These are phyloP conservation scores for Epichloe scottii DNA, from an alignment of 2,329 filamentous ascomycete species.

Conservation along the genomic window DNA sequence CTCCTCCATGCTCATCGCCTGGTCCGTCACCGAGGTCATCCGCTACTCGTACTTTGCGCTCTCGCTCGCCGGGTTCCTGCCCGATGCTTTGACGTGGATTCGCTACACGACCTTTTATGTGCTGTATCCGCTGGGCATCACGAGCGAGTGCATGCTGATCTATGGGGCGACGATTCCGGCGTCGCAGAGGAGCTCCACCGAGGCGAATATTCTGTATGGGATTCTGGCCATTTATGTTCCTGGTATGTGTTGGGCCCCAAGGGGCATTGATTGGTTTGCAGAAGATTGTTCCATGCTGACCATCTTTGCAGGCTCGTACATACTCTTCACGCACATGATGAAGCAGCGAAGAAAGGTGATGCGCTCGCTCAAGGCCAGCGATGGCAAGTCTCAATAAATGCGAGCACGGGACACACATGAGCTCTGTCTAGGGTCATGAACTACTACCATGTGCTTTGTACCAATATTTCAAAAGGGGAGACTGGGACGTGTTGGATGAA, in stretches of 20 bases:
- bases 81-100: slow-evolving; percentile 61
- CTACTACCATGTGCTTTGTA: not conserved
- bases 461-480: too few relatives aligned
- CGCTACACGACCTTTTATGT: slow-evolving; percentile 88
- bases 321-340: slow-evolving; percentile 93
- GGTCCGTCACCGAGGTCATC: slow-evolving; percentile 84
- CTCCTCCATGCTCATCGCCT: slow-evolving; percentile 70
- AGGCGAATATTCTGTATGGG: slow-evolving; percentile 47
- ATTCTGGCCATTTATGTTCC: slow-evolving; percentile 69
- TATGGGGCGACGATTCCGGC: slow-evolving; percentile 55
- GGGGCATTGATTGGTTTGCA: too few relatives aligned
- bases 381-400: slow-evolving; percentile 28
- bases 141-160: slow-evolving; percentile 74
- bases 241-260: slow-evolving; percentile 42
- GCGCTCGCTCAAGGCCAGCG: slow-evolving; percentile 42
- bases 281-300: not conserved
- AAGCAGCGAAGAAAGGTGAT: slow-evolving; percentile 71
- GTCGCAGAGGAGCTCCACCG: slow-evolving; percentile 25
- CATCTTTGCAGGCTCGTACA: slow-evolving; percentile 47
- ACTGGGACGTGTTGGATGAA: too few relatives aligned
- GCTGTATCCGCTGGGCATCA: slow-evolving; percentile 84
- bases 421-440: not conserved
- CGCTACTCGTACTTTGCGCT: slow-evolving; percentile 86
- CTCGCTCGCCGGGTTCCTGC: slow-evolving; percentile 50
- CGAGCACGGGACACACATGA: not conserved